These are phyloP conservation scores for Rubus parviflorus DNA, from an alignment of 306 rosid species.

Conservation along the genomic window DNA sequence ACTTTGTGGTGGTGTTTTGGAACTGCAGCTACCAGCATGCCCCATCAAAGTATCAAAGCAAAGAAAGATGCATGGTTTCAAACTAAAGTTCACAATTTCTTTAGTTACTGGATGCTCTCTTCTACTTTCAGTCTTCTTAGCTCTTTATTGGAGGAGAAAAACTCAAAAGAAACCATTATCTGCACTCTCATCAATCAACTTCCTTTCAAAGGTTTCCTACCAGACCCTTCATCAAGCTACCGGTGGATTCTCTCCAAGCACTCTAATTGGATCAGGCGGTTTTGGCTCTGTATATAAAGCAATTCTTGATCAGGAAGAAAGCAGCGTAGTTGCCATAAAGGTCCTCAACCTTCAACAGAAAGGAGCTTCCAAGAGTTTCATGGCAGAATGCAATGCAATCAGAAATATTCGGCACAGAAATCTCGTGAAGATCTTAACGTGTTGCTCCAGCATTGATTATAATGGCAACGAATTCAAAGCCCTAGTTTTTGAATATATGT, in stretches of 20 bases:
- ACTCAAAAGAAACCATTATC: not conserved
- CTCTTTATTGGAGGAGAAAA: conserved; percentile 1
- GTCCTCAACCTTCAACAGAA: conserved; percentile 41
- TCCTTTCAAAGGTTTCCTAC: conserved; percentile 8
- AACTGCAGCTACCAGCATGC: conserved; percentile 29
- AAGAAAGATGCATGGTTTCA: not conserved
- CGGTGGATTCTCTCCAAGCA: conserved; percentile 17
- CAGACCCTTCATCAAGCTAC: conserved; percentile 18
- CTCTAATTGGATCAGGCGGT: conserved; percentile 41
- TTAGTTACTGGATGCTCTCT: not conserved
- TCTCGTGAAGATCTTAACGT: conserved; percentile 46
- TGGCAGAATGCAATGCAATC: conserved; percentile 38
- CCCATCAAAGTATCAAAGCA: not conserved
- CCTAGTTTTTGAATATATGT: conserved; percentile 39
- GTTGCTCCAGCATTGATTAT: conserved; percentile 30
- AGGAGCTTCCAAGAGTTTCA: conserved; percentile 48
- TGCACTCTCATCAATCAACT: not conserved
- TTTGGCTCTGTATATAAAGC: conserved; percentile 44
- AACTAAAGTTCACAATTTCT: not conserved
- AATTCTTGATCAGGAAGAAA: conserved; percentile 20
- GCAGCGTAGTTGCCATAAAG: conserved; percentile 30
- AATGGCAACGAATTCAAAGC: conserved; percentile 43
- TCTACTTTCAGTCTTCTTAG: not conserved
- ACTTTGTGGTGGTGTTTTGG: conserved; percentile 25
- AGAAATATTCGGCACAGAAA: conserved; percentile 38